A percentile compares a stretch with the other conserved stretches of the same genome.
Conservation (phyloP, 2,329 filamentous ascomycete genomes). For the Sarocladiaceae sp. region DNA sequence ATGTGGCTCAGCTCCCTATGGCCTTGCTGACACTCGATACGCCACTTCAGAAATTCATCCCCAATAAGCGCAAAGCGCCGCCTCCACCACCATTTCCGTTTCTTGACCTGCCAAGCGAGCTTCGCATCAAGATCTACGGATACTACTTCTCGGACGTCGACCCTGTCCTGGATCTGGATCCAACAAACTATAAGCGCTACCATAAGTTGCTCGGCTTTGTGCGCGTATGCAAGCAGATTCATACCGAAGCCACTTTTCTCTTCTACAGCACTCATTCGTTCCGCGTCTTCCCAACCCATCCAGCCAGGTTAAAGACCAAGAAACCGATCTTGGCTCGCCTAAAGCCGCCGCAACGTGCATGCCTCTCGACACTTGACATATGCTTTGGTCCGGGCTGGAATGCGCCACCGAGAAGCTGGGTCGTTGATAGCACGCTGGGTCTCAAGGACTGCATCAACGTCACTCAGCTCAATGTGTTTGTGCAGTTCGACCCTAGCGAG, state of each 20-base stretch:
- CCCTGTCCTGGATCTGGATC: conserved; percentile 58
- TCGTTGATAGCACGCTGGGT: conserved; percentile 58
- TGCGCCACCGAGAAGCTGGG: conserved; percentile 64
- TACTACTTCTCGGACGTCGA: conserved; percentile 51
- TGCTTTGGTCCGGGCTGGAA: conserved; percentile 69
- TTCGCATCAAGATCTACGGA: conserved; percentile 63
- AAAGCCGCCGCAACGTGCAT: conserved; percentile 50
- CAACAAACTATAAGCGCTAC: conserved; percentile 56
- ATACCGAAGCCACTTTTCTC: conserved; percentile 56
- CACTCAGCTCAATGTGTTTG: conserved; percentile 56
- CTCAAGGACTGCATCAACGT: conserved; percentile 56
- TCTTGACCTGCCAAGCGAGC: conserved; percentile 60
- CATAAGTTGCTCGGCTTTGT: conserved; percentile 54
- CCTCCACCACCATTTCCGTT: conserved; percentile 50
- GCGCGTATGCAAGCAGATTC: conserved; percentile 53
- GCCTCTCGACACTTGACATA: conserved; percentile 59
- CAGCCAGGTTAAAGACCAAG: conserved; percentile 64
- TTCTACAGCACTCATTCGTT: conserved; percentile 60
- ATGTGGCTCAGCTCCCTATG: conserved; percentile 33
- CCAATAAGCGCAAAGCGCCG: conserved; percentile 22
- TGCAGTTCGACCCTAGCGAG: conserved; percentile 67
- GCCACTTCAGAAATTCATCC: conserved; percentile 23
- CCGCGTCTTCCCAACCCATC: conserved; percentile 60
- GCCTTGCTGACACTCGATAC: conserved; percentile 37
- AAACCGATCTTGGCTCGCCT: conserved; percentile 64